Percentiles rank a stretch among this genome's conserved stretches.
These are phyloP conservation scores for Boletus austroedulis DNA, from an alignment of 1,284 basidiomycete genomes.

Conservation along the genomic window DNA sequence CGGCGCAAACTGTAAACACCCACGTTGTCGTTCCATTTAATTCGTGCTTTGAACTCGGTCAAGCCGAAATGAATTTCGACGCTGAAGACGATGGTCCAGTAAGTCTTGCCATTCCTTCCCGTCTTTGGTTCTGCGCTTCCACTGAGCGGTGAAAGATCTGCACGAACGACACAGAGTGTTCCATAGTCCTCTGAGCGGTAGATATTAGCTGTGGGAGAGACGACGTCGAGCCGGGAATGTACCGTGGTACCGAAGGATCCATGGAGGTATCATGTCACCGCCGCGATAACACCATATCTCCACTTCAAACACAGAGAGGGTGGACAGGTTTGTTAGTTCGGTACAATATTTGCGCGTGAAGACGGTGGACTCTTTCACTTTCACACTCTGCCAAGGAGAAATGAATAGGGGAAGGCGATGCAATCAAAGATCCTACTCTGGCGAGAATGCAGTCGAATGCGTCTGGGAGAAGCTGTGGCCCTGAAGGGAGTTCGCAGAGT, in stretches of 20 bases:
- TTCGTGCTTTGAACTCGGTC: conserved; percentile 75
- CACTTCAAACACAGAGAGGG: conserved; percentile 74
- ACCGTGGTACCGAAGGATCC: conserved; percentile 67
- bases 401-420: conserved; percentile 4
- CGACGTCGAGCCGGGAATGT: neutral
- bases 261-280: conserved; percentile 61
- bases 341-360: conserved; percentile 79
- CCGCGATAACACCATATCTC: conserved; percentile 79
- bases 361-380: conserved; percentile 75
- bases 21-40: conserved; percentile 78
- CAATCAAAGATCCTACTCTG: conserved; percentile 43
- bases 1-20: conserved; percentile 20
- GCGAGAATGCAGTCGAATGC: conserved; percentile 77
- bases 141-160: conserved; percentile 66
- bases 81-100: conserved; percentile 78
- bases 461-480: conserved; percentile 68
- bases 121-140: conserved; percentile 64
- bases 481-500: conserved; percentile 70
- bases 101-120: conserved; percentile 61
- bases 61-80: conserved; percentile 79
- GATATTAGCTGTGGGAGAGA: neutral
- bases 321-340: conserved; percentile 68
- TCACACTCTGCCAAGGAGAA: conserved; percentile 47
- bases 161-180: conserved; percentile 71
- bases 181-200: conserved; percentile 58